Evolutionary conservation across 768 basidiomycete species (phyloP), one percentile per base, ranked within the genome.

Genomic region (Brasilioporus rufonigricans): DNA sequence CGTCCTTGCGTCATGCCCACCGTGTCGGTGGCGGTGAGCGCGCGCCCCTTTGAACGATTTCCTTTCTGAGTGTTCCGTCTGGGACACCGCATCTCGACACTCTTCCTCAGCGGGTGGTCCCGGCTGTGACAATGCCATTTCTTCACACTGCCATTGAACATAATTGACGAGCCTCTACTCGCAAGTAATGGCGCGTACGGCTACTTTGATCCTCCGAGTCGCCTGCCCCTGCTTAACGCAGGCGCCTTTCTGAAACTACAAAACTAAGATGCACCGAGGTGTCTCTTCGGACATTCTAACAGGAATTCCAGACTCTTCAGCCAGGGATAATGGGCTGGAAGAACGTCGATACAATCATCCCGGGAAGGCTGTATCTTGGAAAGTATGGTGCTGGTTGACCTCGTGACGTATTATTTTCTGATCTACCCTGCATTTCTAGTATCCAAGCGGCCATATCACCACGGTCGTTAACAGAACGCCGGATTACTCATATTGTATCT

Each of bases 401-500:
- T 47, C 48, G 39, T 62, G 60, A 45, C 53, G 53, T 64, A 59
- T 58, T 58, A 41, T 52, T 47, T 69, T 65, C 88, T 89, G 66
- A 78, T 87, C 58, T 72, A 76, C 48, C 41, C 47, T 41, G 27
- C 56, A 40, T 58, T 53, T 52, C 65, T 65, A 90, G 89, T 65
- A 77, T 89, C 62, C 75, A 79, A 61, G 85, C 88, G 48, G 88
- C 89, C 29, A 79, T 79, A 60, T 87, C 88, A 33, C 80, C 87
- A 24, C 81, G 87, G 66, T 81, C 84, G 51, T 76, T 90, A 70
- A 77, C 82, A 47, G 87, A 90, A 69, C 83, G 84, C 61, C 81
- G 82, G 56, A 86, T 92, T 57, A 89, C 87, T 6, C 90, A 92
- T 71, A 83, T 91, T 48, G 68, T 92, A 18, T 91, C 89, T 44